Evolutionary conservation across 352 stramenopile genomes (phyloP).

Genomic region (Globisporangium lucens): DNA sequence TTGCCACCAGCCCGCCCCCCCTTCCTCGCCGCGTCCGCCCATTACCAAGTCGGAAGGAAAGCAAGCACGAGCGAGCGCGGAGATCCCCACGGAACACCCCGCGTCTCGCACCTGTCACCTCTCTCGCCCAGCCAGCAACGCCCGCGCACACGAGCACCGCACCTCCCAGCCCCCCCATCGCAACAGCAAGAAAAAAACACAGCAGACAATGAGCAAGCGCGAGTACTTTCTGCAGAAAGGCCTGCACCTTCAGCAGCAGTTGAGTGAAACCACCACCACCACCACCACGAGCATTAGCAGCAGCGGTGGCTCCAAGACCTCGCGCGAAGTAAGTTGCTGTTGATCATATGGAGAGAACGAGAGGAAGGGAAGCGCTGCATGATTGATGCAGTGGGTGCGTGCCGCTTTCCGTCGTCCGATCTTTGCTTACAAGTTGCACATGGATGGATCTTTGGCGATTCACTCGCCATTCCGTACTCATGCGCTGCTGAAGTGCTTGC

Average conservation of each 20-base stretch:
- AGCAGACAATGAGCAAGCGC: conserved; percentile 72
- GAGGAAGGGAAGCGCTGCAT: neutral
- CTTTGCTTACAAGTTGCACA: conserved; percentile 6
- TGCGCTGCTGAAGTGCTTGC: neutral
- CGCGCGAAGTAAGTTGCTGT: conserved; percentile 49
- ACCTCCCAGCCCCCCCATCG: conserved; percentile 10
- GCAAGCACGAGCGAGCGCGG: conserved; percentile 6
- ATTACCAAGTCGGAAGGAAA: conserved; percentile 15
- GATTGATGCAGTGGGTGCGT: neutral
- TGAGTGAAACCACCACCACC: conserved; percentile 45
- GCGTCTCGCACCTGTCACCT: conserved; percentile 3
- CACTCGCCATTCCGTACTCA: neutral
- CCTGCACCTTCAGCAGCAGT: conserved; percentile 75
- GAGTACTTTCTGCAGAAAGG: conserved; percentile 84
- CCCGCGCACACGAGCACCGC: conserved; percentile 12
- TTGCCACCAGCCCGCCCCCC: conserved; percentile 1
- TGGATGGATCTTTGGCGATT: conserved; percentile 2
- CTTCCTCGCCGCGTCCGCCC: conserved; percentile 13
- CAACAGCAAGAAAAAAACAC: conserved; percentile 27
- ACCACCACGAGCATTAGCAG: conserved; percentile 20
- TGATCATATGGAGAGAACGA: neutral
- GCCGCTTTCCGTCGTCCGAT: neutral
- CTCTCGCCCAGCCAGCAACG: neutral
- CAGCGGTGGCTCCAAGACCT: conserved; percentile 30
- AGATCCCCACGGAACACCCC: conserved; percentile 2